Evolutionary conservation across 306 rosid species (phyloP).

Genomic region (Castanea crenata): DNA sequence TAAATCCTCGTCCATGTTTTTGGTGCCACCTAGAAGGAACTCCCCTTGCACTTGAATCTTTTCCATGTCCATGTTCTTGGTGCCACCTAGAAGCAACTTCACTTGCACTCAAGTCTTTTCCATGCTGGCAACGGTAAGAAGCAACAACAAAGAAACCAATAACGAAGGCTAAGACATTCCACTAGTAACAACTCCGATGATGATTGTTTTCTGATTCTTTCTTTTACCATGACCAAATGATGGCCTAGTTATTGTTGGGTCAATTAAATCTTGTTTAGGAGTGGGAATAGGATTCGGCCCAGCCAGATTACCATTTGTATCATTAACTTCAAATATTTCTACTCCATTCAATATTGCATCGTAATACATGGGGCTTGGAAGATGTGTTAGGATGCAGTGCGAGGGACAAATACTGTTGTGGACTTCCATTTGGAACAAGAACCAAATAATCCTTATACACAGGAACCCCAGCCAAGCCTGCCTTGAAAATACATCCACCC

Average conservation of each 20-base stretch:
- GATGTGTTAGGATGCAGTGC: constrained; percentile 54
- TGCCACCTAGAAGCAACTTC: constrained; percentile 19
- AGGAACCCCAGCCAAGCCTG: constrained; percentile 37
- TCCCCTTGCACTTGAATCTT: constrained; percentile 47
- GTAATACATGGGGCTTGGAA: constrained; percentile 32
- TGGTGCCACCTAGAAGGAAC: constrained; percentile 46
- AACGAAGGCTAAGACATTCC: constrained; percentile 57
- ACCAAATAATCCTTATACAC: constrained; percentile 62
- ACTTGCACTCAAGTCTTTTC: too few species aligned
- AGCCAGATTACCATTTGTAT: constrained; percentile 57
- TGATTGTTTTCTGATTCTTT: constrained; percentile 43
- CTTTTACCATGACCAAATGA: constrained; percentile 38
- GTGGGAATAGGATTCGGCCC: constrained; percentile 65
- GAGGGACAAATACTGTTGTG: constrained; percentile 70
- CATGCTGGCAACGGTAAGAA: not conserved
- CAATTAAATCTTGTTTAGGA: constrained; percentile 22
- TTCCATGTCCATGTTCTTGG: not conserved
- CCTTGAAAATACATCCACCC: constrained; percentile 58
- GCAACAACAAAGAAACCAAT: constrained; percentile 53
- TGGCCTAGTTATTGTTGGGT: constrained; percentile 40
- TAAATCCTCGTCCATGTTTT: constrained; percentile 72
- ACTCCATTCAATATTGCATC: constrained; percentile 75
- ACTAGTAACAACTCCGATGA: constrained; percentile 61
- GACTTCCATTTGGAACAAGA: constrained; percentile 50
- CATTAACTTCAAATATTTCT: constrained; percentile 78